Base-by-base conservation (phyloP, 2,329 filamentous ascomycete genomes). In the Teratosphaeria gauchensis region DNA sequence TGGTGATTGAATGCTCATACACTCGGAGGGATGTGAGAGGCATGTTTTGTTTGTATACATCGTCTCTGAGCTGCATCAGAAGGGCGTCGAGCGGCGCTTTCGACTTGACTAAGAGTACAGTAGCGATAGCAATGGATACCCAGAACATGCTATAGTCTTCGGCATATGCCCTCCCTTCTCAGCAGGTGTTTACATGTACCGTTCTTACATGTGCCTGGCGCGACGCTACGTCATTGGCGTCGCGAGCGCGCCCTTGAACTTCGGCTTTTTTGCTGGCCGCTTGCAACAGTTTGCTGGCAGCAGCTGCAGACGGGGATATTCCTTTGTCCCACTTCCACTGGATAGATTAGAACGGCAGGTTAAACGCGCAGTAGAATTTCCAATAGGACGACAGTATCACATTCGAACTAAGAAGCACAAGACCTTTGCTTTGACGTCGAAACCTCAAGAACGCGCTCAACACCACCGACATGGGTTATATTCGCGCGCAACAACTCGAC, bases 401-500 rank as follows among this genome's bases (percentile, higher is more conserved):
- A 42, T 14, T 4, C 3, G 12, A 14, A 16, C 5, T 42, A 12
- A 16, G n/a, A 16, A 16, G 35, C n/a, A 12, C 12, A 42, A n/a
- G 24, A 28, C 24, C 24, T 28, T 42, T 16, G n/a, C 35, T 16
- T 4, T 42, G n/a, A 16, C 11, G 12, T 5, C n/a, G 7, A 19
- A 31, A 7, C 16, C 52, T 19, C 24, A 30, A n/a, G 30, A 5
- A 31, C 32, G 32, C 52, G 52, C 52, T 21, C 8, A 54, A 38
- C 51, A 56, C 57, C 21, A 21, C 51, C 56, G 63, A 57, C 5
- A 96, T 96, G 91, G 92, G 94, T 62, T 97, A 97, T 81, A 91
- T 99, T 61, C 90, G 94, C 65, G 89, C 96, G 76, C 86, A 92
- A 71, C 86, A 90, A 77, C 86, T 99, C 63, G 85, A 88, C 46